Evolutionary conservation across 805 yeast species (phyloP).

Genomic region (Metschnikowia sp.): DNA sequence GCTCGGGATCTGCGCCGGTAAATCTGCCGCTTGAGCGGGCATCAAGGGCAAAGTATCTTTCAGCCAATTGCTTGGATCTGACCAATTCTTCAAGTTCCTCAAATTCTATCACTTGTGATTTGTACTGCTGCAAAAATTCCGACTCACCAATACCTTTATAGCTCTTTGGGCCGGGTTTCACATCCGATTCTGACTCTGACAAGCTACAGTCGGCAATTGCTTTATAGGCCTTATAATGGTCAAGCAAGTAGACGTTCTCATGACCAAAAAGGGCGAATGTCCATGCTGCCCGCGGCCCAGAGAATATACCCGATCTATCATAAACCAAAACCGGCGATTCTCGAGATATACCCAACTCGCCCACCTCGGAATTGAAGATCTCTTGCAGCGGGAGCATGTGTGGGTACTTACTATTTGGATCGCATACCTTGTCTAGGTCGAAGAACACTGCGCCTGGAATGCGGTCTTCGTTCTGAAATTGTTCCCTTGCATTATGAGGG

Average conservation of each 20-base stretch:
- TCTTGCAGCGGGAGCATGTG: constrained; percentile 80
- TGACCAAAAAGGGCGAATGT: constrained; percentile 81
- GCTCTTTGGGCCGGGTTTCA: not conserved
- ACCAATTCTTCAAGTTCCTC: constrained; percentile 67
- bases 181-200: constrained; percentile 15
- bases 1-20: constrained; percentile 80
- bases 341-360: constrained; percentile 52
- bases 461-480: constrained; percentile 53
- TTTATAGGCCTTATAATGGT: constrained; percentile 60
- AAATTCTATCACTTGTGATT: constrained; percentile 55
- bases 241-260: constrained; percentile 60
- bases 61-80: constrained; percentile 38
- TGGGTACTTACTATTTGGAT: constrained; percentile 62
- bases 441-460: constrained; percentile 26
- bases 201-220: constrained; percentile 15
- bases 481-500: constrained; percentile 55
- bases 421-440: constrained; percentile 16
- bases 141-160: constrained; percentile 22
- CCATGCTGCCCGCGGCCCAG: constrained; percentile 93
- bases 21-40: constrained; percentile 79
- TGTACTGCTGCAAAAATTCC: constrained; percentile 31
- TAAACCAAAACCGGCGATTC: constrained; percentile 71
- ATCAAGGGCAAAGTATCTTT: constrained; percentile 60
- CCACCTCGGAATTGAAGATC: constrained; percentile 52
- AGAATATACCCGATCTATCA: constrained; percentile 80